These are phyloP conservation scores for Cyberlindnera veronae DNA, from an alignment of 805 yeast species.

Conservation along the genomic window DNA sequence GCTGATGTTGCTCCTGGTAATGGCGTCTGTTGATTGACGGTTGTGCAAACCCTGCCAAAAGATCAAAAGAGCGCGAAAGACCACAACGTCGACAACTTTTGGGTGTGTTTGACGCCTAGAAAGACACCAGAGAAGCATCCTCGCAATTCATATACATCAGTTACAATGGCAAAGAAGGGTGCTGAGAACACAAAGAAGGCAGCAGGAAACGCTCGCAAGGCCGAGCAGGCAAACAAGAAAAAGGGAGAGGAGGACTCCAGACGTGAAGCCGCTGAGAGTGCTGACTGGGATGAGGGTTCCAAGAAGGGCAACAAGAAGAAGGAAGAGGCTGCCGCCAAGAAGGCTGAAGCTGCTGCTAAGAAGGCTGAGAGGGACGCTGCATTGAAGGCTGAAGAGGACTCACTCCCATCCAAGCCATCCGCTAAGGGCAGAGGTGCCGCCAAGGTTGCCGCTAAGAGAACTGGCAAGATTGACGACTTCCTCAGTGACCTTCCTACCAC, in stretches of 20 bases:
- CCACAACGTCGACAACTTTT: too few species aligned
- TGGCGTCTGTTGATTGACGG: too few species aligned
- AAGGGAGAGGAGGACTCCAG: slow-evolving; percentile 46
- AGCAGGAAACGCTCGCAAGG: slow-evolving; percentile 64
- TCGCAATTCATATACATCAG: too few species aligned
- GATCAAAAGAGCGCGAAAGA: too few species aligned
- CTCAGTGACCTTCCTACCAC: slow-evolving; percentile 47
- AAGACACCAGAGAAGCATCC: too few species aligned
- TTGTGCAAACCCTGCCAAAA: too few species aligned
- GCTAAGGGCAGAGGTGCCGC: slow-evolving; percentile 64
- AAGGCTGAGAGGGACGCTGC: slow-evolving; percentile 79
- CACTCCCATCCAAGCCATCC: slow-evolving; percentile 56
- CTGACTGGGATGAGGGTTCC: slow-evolving; percentile 68
- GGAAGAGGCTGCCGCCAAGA: slow-evolving; percentile 63
- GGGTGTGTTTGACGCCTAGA: too few species aligned
- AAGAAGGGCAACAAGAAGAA: slow-evolving; percentile 69
- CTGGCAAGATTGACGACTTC: slow-evolving; percentile 67
- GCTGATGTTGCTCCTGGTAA: too few species aligned
- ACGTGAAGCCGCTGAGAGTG: slow-evolving; percentile 52
- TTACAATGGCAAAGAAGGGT: slow-evolving; percentile 45
- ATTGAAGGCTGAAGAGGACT: slow-evolving; percentile 60
- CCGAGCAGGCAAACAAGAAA: slow-evolving; percentile 59
- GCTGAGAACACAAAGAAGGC: slow-evolving; percentile 55
- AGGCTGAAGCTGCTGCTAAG: slow-evolving; percentile 71
- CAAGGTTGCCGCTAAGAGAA: slow-evolving; percentile 56